A percentile compares a stretch with the other conserved stretches of the same genome.
Conservation (phyloP, 805 yeast species). For the Lipomyces yamanashiensis region DNA sequence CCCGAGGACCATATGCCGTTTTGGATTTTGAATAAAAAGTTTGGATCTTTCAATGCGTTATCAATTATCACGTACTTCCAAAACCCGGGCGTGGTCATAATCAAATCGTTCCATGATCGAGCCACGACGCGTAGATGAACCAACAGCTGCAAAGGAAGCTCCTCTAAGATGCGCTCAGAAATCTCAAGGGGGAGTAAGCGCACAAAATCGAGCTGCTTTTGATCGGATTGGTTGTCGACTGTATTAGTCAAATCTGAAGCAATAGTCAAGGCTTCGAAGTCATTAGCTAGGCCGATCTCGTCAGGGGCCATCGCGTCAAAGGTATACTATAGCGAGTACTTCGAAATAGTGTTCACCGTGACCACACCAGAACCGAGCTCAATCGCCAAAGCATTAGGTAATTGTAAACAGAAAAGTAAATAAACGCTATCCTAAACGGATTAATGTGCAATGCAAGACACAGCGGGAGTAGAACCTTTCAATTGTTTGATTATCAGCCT, state of each 20-base stretch:
- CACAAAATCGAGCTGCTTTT: constrained; percentile 1
- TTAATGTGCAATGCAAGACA: too few relatives aligned
- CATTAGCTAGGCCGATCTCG: neutral
- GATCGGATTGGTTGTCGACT: neutral
- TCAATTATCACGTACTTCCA: constrained; percentile 11
- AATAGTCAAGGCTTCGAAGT: neutral
- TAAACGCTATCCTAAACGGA: too few relatives aligned
- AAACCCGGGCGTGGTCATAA: neutral
- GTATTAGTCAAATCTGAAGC: neutral
- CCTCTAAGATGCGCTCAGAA: constrained; percentile 2
- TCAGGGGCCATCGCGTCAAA: neutral
- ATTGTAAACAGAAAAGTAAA: too few relatives aligned
- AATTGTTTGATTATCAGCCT: too few relatives aligned
- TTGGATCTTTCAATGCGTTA: neutral
- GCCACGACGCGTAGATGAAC: constrained; percentile 13
- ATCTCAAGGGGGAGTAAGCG: constrained; percentile 4
- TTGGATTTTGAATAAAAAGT: constrained; percentile 2
- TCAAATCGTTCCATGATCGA: constrained; percentile 9
- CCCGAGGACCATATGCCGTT: constrained; percentile 3
- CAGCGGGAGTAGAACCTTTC: too few relatives aligned
- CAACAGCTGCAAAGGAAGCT: constrained; percentile 5
- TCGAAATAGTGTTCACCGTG: neutral
- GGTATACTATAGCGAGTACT: too few relatives aligned
- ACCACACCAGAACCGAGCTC: neutral
- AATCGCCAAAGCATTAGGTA: neutral